Conservation (phyloP, 768 basidiomycete species). For the Calocybe indica region DNA sequence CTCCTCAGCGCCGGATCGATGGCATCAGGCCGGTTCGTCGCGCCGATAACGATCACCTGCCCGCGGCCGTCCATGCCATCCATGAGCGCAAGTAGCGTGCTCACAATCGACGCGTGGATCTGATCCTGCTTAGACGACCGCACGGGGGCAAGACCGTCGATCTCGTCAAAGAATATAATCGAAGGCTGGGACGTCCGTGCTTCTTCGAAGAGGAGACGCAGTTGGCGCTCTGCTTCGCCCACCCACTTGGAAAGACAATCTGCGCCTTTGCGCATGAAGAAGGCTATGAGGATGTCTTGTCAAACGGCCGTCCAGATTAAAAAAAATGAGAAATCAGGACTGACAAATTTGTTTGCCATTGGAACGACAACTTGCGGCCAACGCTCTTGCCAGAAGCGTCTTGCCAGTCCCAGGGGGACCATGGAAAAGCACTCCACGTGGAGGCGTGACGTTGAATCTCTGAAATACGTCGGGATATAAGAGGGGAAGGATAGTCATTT, state of each 20-base stretch:
- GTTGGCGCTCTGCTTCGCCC: slow-evolving; percentile 95
- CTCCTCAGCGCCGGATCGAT: slow-evolving; percentile 92
- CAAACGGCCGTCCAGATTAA: not conserved
- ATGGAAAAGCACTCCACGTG: slow-evolving; percentile 94
- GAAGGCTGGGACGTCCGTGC: slow-evolving; percentile 88
- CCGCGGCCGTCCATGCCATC: slow-evolving; percentile 99
- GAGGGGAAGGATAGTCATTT: slow-evolving; percentile 95
- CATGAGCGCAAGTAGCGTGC: slow-evolving; percentile 93
- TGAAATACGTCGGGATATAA: slow-evolving; percentile 97
- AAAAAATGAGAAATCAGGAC: slow-evolving; percentile 21
- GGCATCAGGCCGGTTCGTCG: slow-evolving; percentile 96
- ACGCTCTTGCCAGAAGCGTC: slow-evolving; percentile 87
- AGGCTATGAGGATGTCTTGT: slow-evolving; percentile 46
- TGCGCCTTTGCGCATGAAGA: slow-evolving; percentile 99
- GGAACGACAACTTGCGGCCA: slow-evolving; percentile 87
- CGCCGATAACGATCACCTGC: slow-evolving; percentile 96
- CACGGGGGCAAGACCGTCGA: slow-evolving; percentile 96
- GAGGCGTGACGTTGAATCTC: slow-evolving; percentile 89
- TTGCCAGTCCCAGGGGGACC: slow-evolving; percentile 99
- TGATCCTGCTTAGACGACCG: slow-evolving; percentile 99
- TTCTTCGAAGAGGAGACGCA: slow-evolving; percentile 93
- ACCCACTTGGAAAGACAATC: slow-evolving; percentile 99
- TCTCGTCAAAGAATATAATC: slow-evolving; percentile 99
- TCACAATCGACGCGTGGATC: slow-evolving; percentile 97
- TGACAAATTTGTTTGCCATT: slow-evolving; percentile 84